Conservation (phyloP, 176 grass and related monocot species). For the Rhynchospora breviuscula region DNA sequence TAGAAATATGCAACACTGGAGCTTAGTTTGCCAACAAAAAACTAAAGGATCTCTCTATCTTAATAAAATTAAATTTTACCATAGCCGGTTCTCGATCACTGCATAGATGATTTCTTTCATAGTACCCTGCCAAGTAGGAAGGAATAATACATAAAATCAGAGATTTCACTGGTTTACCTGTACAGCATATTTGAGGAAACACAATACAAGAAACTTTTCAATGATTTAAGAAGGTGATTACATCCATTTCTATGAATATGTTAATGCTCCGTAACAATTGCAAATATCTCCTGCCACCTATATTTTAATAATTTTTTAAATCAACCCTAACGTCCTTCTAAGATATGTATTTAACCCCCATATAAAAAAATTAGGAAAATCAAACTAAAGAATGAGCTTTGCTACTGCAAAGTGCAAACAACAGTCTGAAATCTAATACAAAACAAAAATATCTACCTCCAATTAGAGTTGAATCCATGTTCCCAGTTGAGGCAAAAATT, state of each 20-base stretch:
- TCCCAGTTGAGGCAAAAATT: not conserved
- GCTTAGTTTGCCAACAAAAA: not conserved
- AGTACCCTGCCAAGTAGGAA: conserved; percentile 34
- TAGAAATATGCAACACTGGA: not conserved
- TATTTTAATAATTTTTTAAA: not conserved
- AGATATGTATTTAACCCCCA: not conserved
- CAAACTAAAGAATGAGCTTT: not conserved
- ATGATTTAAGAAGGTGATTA: not conserved
- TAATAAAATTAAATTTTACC: conserved; percentile 30
- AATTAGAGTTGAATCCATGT: not conserved
- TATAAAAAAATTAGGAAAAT: not conserved
- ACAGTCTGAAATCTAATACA: not conserved
- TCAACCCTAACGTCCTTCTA: not conserved
- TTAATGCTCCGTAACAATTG: not conserved
- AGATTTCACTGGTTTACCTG: not conserved
- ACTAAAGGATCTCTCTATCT: not conserved
- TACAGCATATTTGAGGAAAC: not conserved
- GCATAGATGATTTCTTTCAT: conserved; percentile 53
- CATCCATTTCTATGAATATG: not conserved
- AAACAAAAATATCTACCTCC: not conserved
- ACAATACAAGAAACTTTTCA: not conserved
- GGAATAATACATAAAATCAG: not conserved
- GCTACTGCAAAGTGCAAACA: not conserved
- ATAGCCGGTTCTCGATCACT: conserved; percentile 55
- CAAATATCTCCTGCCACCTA: not conserved